phyloP scores from a whole-genome alignment of 2,329 filamentous ascomycete genomes.

The Xylariaceae sp. region DNA sequence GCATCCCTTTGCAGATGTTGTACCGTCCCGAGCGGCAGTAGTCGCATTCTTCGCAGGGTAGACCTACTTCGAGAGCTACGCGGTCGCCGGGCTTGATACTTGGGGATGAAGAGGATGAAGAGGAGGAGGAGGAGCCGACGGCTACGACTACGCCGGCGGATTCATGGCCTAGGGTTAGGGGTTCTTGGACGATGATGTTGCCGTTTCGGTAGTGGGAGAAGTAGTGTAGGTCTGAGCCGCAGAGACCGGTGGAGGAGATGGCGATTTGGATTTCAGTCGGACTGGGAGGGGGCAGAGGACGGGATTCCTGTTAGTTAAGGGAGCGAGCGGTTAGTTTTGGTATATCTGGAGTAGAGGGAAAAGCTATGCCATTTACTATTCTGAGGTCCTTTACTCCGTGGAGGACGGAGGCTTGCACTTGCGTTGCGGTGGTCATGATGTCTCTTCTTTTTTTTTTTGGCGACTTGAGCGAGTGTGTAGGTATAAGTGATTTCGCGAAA shows the following conservation, averaged over 20 bases:
- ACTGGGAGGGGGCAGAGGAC: constrained; percentile 48
- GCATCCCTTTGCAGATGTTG: constrained; percentile 54
- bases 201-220: constrained; percentile 62
- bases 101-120: no score
- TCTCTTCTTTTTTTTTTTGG: background rate
- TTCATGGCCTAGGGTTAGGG: constrained; percentile 59
- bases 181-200: constrained; percentile 53
- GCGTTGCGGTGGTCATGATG: constrained; percentile 10
- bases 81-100: constrained; percentile 52
- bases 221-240: constrained; percentile 64
- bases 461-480: no score
- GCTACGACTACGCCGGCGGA: constrained; percentile 59
- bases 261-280: constrained; percentile 55
- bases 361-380: constrained; percentile 35
- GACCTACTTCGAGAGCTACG: constrained; percentile 57
- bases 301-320: constrained; percentile 40
- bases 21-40: constrained; percentile 51
- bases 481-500: background rate
- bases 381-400: constrained; percentile 47
- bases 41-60: constrained; percentile 48
- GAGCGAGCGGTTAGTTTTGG: background rate
- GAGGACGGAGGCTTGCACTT: constrained; percentile 45
- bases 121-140: constrained; percentile 46
- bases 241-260: constrained; percentile 58
- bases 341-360: background rate